Conservation (phyloP, 2,329 filamentous ascomycete genomes). For the Exophiala sp. region DNA sequence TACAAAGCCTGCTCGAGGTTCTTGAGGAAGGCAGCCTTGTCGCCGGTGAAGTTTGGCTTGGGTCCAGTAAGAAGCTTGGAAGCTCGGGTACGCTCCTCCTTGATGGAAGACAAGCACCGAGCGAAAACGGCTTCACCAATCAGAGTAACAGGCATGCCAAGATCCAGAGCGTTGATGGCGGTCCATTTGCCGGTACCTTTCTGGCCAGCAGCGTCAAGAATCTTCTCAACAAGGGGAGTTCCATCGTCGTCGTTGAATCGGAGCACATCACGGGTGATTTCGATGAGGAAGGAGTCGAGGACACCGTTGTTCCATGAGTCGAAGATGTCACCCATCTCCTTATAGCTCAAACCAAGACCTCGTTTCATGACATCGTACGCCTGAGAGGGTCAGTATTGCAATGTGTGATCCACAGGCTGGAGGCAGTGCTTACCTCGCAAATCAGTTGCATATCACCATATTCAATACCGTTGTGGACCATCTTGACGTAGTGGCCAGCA, state of each 20-base stretch:
- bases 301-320: slow-evolving; percentile 98
- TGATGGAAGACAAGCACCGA: slow-evolving; percentile 89
- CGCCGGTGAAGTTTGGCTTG: slow-evolving; percentile 74
- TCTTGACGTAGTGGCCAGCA: slow-evolving; percentile 99
- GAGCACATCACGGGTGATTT: slow-evolving; percentile 98
- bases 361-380: slow-evolving; percentile 99
- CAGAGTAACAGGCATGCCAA: slow-evolving; percentile 96
- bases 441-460: slow-evolving; percentile 99
- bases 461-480: slow-evolving; percentile 99
- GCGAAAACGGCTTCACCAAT: slow-evolving; percentile 97
- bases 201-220: slow-evolving; percentile 95
- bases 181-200: slow-evolving; percentile 99
- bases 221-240: slow-evolving; percentile 92
- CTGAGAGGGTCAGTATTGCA: slow-evolving; percentile 46
- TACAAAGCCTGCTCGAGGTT: slow-evolving; percentile 99
- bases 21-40: slow-evolving; percentile 89
- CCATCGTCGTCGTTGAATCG: slow-evolving; percentile 97
- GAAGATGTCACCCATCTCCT: slow-evolving; percentile 95
- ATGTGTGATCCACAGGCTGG: not conserved
- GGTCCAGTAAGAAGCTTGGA: slow-evolving; percentile 76
- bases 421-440: slow-evolving; percentile 70
- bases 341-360: slow-evolving; percentile 79
- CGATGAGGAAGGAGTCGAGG: slow-evolving; percentile 97
- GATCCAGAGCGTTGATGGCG: slow-evolving; percentile 96
- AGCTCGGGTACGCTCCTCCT: slow-evolving; percentile 84